Base-by-base conservation (phyloP, 108 stramenopile species). In the Aureococcus anophagefferens region DNA sequence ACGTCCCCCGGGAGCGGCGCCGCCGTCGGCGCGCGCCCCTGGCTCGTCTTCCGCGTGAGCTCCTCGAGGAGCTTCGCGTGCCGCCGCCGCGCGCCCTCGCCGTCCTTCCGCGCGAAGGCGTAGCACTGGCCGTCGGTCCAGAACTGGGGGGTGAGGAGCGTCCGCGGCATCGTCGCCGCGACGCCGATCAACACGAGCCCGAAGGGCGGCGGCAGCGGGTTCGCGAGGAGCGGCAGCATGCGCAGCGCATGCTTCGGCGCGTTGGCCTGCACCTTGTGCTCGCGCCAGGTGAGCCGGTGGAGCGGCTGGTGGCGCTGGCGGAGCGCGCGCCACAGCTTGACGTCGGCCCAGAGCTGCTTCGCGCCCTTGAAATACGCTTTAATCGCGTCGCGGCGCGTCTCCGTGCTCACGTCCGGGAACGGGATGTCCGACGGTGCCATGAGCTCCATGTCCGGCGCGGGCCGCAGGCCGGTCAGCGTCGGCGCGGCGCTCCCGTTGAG, bases 191-290 rank as follows among this genome's bases (percentile, higher is more conserved):
- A 11, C 51, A 59, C 51, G 3, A 59, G 25, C 7, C 51, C 51
- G 25, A 59, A 59, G 51, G 51, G 51, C 51, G 51, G 51, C 51
- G 51, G 51, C 21, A 59, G 51, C 51, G 51, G 51, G 51, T 59
- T 59, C 51, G 25, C 51, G 21, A 59, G 25, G 14, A 59, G 17
- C 7, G 51, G 51, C 51, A 59, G 51, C 51, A 59, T 59, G 51
- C 51, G 51, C 51, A 59, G 51, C 51, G 25, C 1, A 11, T 59
- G 51, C 21, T 3, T 1, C 21, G 25, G 17, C 51, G 51, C 13
- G 7, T 59, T 16, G 21, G 21, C 25, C 21, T 25, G 17, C 7
- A 59, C 25, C 21, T 11, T 16, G 7, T 28, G 51, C 51, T 59
- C 51, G 51, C 25, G 51, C 51, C 51, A 59, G 3, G 21, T 59